Base-by-base conservation (phyloP, 2,329 filamentous ascomycete species). In the Tolypocladium capitatum region DNA sequence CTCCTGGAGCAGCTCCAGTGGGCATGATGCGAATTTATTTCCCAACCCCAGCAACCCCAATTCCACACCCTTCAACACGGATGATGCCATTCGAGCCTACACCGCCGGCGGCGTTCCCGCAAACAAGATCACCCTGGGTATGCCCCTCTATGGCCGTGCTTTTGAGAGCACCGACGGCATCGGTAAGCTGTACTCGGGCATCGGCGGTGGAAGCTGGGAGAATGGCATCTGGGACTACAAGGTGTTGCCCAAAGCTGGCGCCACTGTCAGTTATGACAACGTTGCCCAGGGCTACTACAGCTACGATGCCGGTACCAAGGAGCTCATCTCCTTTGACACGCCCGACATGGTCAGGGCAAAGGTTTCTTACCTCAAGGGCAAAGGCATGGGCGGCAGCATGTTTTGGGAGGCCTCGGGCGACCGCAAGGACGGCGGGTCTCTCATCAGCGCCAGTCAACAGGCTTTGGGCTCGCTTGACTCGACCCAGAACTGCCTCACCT, bases 331-430 rank as follows among this genome's bases (percentile, higher is more conserved):
- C 21, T 94, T 86, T 61, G 81, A 85, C 59, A 86, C 76, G 1
- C 74, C 80, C 0, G 66, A 69, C 28, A 75, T 82, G 56, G 72
- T 80, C 30, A 62, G 67, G 45, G 59, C 67, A 54, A 94, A 92
- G 68, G 78, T 80, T 5, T 58, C 68, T 3, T 91, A 83, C 61
- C 76, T 89, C 55, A 72, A 75, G 63, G 58, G 65, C 45, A 70
- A 73, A 48, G 74, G 78, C 0, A 71, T 92, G 1, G 86, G 81
- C 4, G 87, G 86, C 24, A 80, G 76, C 30, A 91, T 92, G 85
- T 94, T 86, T 76, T 94, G 86, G 86, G 86, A 92, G 62, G 80
- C 77, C 16, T 86, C 80, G 51, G 80, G 73, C 8, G 87, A 94
- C 61, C 74, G 74, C 56, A 71, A 58, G 4, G 78, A 73, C 18